These are phyloP conservation scores for Colletotrichum sublineola DNA, from an alignment of 2,329 filamentous ascomycete genomes.

Conservation along the genomic window DNA sequence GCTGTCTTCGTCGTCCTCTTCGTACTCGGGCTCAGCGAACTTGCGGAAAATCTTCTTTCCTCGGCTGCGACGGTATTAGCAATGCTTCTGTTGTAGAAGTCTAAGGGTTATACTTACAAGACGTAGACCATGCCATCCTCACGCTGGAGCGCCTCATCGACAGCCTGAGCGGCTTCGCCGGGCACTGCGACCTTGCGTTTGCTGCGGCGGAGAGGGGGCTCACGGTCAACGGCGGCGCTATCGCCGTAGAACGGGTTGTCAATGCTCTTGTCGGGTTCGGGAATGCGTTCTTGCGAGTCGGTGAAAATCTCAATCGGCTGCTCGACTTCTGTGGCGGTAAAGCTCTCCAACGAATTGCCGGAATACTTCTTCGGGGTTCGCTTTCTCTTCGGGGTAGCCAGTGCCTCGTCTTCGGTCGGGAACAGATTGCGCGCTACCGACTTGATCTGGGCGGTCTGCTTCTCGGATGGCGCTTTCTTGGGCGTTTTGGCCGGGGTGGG, in stretches of 20 bases:
- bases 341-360: conserved; percentile 69
- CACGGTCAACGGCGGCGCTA: conserved; percentile 52
- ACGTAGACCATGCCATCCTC: conserved; percentile 81
- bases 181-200: conserved; percentile 68
- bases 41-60: conserved; percentile 84
- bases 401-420: conserved; percentile 66
- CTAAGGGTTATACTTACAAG: conserved; percentile 74
- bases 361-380: conserved; percentile 68
- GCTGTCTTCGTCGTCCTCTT: conserved; percentile 52
- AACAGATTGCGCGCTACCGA: conserved; percentile 74
- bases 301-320: conserved; percentile 80
- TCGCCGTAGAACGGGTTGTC: conserved; percentile 81
- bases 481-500: conserved; percentile 86
- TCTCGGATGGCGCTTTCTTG: conserved; percentile 69
- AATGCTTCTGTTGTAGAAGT: conserved; percentile 33
- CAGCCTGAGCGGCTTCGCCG: conserved; percentile 68
- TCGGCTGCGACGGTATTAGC: conserved; percentile 65
- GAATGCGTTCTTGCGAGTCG: conserved; percentile 83
- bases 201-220: conserved; percentile 64
- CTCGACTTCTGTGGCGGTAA: conserved; percentile 68
- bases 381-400: conserved; percentile 71
- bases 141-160: conserved; percentile 74
- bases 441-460: conserved; percentile 64
- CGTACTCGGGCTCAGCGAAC: conserved; percentile 63
- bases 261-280: conserved; percentile 72